Evolutionary conservation across 2,329 filamentous ascomycete species (phyloP), one percentile per base, ranked within the genome.

Genomic region (Ceratocystis diversiconidia): DNA sequence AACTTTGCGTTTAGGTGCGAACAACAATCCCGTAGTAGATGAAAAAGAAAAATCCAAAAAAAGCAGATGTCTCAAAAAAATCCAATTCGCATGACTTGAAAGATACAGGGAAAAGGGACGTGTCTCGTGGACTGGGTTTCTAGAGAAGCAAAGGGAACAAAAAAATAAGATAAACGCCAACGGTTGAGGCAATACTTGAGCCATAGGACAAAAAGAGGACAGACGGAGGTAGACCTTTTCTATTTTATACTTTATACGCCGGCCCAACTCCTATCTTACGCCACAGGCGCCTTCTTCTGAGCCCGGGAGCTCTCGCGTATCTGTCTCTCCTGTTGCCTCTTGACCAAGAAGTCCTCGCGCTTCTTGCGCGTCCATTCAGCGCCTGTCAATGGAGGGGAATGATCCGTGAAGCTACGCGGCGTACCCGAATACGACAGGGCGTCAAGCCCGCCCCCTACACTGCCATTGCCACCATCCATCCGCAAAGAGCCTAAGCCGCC

Each of bases 231-330:
- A 41, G 36, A 41, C 36, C 10, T 41, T 41, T 41, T 41, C 36
- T 41, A 41, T 41, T 15, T 41, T 41, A 15, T 41, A 41, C n/a
- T 3, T 36, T 10, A 19, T 30, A 15, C 28, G 22, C 19, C 25
- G 22, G 3, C 15, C 22, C 22, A 17, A 12, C 52, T 22, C 52
- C 10, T 32, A 15, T 55, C 50, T 57, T 22, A 44, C n/a, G 48
- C 15, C 25, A 48, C 65, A 25, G 50, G 43, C 7, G 77, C 74
- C 43, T 80, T 78, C 68, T 80, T 79, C n/a, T 32, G n/a, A 50
- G 32, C 62, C 19, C 52, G 50, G 15, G 63, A 57, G 25, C 59
- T 50, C 46, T 62, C 28, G n/a, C 48, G 60, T 15, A 62, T 52
- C 32, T 66, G 61, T 19, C 44, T 61, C 52, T 66, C 52, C 30